phyloP scores from a whole-genome alignment of 306 rosid species.

The Pyrus pyrifolia region DNA sequence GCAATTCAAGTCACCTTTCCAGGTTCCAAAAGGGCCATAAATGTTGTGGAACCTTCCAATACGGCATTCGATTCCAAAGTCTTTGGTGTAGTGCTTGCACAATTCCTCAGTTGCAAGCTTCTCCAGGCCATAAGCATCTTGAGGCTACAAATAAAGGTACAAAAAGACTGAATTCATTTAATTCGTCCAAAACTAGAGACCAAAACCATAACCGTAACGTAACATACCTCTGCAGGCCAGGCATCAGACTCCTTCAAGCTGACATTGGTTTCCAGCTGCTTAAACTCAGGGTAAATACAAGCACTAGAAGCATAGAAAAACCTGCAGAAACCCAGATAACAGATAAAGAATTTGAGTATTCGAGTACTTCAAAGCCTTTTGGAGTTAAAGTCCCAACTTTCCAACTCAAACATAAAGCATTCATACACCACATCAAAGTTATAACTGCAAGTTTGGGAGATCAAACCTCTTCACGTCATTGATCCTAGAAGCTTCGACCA shows the following conservation, averaged over 20 bases:
- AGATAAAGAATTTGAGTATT: not conserved
- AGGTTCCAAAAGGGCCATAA: constrained; percentile 95
- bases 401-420: not conserved
- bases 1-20: constrained; percentile 65
- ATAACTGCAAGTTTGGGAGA: not conserved
- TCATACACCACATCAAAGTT: not conserved
- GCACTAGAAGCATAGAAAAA: constrained; percentile 99
- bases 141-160: constrained; percentile 50
- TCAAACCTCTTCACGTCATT: constrained; percentile 80
- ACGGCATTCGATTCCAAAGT: constrained; percentile 92
- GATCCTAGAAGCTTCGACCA: constrained; percentile 90
- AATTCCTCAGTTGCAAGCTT: constrained; percentile 99
- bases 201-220: constrained; percentile 1
- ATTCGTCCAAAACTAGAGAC: constrained; percentile 3
- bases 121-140: constrained; percentile 99
- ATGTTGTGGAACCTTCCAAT: constrained; percentile 95
- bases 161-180: constrained; percentile 10
- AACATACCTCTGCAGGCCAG: constrained; percentile 98
- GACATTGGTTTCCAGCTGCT: constrained; percentile 90
- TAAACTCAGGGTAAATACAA: constrained; percentile 95
- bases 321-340: constrained; percentile 30
- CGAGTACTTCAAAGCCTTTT: not conserved
- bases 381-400: not conserved
- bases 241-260: constrained; percentile 99
- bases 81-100: constrained; percentile 93